Conservation (phyloP, 257 asterid genomes). For the Verbascum thapsus region DNA sequence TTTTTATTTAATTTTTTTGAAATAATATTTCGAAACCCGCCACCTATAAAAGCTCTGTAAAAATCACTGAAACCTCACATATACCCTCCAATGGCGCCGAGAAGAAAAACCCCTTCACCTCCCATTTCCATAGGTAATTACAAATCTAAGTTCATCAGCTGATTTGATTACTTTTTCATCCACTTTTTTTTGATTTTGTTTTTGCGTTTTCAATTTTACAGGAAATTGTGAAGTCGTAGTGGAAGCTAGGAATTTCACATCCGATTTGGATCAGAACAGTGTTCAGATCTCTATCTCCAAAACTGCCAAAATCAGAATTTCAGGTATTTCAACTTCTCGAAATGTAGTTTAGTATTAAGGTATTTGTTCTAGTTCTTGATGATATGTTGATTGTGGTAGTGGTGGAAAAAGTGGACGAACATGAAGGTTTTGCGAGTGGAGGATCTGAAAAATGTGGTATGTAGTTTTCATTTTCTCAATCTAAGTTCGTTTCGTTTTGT, state of each 20-base stretch:
- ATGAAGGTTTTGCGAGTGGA: constrained; percentile 22
- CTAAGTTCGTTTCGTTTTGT: constrained; percentile 3
- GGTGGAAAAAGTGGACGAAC: constrained; percentile 38
- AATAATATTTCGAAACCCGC: no score
- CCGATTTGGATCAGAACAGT: constrained; percentile 43
- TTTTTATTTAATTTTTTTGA: no score
- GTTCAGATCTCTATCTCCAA: constrained; percentile 56
- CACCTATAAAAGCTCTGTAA: neutral
- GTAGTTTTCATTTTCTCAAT: neutral
- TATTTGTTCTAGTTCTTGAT: neutral
- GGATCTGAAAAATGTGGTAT: constrained; percentile 47
- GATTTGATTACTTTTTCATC: neutral
- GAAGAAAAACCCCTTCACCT: constrained; percentile 39
- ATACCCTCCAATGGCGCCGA: constrained; percentile 50
- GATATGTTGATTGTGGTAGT: constrained; percentile 40
- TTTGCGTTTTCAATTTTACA: constrained; percentile 26
- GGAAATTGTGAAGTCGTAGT: constrained; percentile 73
- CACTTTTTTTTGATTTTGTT: neutral
- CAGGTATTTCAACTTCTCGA: constrained; percentile 38
- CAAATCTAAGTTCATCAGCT: neutral
- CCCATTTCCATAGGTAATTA: constrained; percentile 60
- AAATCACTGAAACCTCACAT: neutral
- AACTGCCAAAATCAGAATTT: constrained; percentile 48
- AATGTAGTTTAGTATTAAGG: neutral
- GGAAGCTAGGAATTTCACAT: constrained; percentile 53